These are phyloP conservation scores for Salix udensis DNA, from an alignment of 345 rosid genomes.

Conservation along the genomic window DNA sequence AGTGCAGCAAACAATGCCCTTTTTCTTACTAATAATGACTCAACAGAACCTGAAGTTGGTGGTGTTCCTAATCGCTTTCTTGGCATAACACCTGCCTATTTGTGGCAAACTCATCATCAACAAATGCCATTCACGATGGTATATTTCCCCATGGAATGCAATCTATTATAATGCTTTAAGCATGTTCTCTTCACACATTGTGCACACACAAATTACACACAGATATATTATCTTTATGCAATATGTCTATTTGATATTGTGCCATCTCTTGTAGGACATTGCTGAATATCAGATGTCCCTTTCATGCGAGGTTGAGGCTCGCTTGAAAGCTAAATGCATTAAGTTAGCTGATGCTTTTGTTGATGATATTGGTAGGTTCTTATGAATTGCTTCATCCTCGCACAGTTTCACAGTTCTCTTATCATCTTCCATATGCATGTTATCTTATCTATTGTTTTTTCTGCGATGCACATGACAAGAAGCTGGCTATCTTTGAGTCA, in stretches of 20 bases:
- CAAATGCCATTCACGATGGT: constrained; percentile 61
- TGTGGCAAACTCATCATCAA: constrained; percentile 86
- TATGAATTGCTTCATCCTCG: not conserved
- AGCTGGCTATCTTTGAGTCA: not conserved
- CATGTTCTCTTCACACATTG: too few species aligned
- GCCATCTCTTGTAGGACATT: constrained; percentile 53
- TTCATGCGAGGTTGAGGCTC: constrained; percentile 75
- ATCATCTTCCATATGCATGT: not conserved
- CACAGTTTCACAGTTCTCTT: not conserved
- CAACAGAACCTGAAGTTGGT: constrained; percentile 67
- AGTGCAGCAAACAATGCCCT: constrained; percentile 35
- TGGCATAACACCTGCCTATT: constrained; percentile 80
- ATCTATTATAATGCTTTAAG: too few species aligned
- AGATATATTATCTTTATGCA: not conserved
- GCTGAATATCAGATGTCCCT: constrained; percentile 80
- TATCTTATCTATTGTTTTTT: not conserved
- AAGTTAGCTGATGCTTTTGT: constrained; percentile 78
- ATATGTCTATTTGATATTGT: not conserved
- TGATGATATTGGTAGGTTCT: constrained; percentile 76
- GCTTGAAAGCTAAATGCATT: constrained; percentile 81
- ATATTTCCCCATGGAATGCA: constrained; percentile 5
- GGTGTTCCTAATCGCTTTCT: constrained; percentile 92
- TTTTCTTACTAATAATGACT: constrained; percentile 42
- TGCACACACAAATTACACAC: too few species aligned
- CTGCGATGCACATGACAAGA: not conserved